Conservation (phyloP, 306 rosid genomes). For the Rubus idaeus region DNA sequence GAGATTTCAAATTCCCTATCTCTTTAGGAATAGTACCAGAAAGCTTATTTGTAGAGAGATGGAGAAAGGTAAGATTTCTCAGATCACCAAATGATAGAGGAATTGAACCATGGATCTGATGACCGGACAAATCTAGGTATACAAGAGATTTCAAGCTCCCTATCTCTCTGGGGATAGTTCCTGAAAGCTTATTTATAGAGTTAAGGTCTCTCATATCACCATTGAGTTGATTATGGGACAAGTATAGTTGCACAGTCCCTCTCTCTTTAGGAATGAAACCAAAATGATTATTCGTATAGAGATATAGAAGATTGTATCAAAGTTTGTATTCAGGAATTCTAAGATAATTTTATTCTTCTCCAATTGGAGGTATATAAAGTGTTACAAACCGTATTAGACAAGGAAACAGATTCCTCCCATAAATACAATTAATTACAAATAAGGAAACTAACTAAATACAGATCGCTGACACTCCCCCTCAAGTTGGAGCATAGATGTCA, state of each 20-base stretch:
- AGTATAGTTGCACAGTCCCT: not conserved
- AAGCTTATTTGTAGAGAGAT: not conserved
- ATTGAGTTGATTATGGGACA: not conserved
- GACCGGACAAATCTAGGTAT: not conserved
- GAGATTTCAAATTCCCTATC: not conserved
- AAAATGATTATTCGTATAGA: no score
- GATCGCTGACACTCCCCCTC: no score
- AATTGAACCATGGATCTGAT: constrained; percentile 12
- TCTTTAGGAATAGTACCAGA: constrained; percentile 1
- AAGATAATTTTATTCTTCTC: no score
- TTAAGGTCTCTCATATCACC: not conserved
- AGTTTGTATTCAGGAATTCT: no score
- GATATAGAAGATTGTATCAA: not conserved
- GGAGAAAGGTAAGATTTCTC: not conserved
- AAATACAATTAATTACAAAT: no score
- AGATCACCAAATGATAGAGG: constrained; percentile 9
- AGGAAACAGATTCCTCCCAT: no score
- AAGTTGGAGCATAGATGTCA: no score
- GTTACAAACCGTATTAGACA: no score
- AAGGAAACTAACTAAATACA: no score
- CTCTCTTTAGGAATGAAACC: not conserved
- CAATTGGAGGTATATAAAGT: no score
- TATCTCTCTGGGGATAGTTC: not conserved
- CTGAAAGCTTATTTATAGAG: not conserved
- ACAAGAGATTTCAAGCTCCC: not conserved